These are phyloP conservation scores for Penicillium crustosum DNA, from an alignment of 2,329 filamentous ascomycete genomes.

Conservation along the genomic window DNA sequence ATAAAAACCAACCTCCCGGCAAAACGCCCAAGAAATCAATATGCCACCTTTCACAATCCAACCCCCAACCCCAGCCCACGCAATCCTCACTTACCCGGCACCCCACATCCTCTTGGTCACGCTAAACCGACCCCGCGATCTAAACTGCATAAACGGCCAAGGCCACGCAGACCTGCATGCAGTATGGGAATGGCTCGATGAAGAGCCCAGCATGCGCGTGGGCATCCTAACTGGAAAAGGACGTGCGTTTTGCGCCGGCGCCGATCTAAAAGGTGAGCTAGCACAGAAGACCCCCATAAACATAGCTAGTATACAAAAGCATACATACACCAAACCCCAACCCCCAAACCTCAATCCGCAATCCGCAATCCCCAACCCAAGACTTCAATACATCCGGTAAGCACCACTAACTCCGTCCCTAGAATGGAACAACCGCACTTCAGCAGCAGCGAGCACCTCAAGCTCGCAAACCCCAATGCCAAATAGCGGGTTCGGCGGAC, in stretches of 20 bases:
- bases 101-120: slow-evolving; percentile 50
- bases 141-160: slow-evolving; percentile 48
- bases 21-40: neutral
- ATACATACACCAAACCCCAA: neutral
- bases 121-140: slow-evolving; percentile 43
- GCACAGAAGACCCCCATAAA: neutral
- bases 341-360: neutral
- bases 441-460: slow-evolving; percentile 10
- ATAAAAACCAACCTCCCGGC: neutral
- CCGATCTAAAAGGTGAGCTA: slow-evolving; percentile 44
- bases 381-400: neutral
- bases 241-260: slow-evolving; percentile 47
- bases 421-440: slow-evolving; percentile 38
- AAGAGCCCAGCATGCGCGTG: slow-evolving; percentile 42
- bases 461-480: slow-evolving; percentile 23
- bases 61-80: slow-evolving; percentile 34
- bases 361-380: neutral
- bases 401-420: neutral
- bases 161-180: slow-evolving; percentile 45
- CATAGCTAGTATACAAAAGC: neutral
- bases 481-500: slow-evolving; percentile 42
- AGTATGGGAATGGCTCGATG: slow-evolving; percentile 49
- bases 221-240: slow-evolving; percentile 45
- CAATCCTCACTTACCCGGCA: slow-evolving; percentile 44
- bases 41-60: slow-evolving; percentile 32